These are phyloP conservation scores for Tulasnella sp. DNA, from an alignment of 768 basidiomycete genomes.

Conservation along the genomic window DNA sequence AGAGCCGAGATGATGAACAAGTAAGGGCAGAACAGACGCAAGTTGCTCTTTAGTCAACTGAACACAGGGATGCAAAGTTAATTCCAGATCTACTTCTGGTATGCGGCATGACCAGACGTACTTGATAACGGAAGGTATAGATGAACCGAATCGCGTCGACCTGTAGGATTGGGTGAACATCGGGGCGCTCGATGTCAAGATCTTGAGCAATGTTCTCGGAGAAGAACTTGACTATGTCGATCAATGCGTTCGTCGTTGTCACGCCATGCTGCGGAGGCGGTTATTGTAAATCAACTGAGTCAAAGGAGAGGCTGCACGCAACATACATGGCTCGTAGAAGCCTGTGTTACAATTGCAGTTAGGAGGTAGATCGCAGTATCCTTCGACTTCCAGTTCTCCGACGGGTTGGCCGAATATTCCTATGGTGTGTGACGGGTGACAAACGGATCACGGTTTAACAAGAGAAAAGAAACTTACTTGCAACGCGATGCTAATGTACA, in stretches of 20 bases:
- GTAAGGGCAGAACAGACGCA: constrained; percentile 83
- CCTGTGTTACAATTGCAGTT: constrained; percentile 88
- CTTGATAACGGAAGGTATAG: constrained; percentile 94
- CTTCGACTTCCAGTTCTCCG: constrained; percentile 82
- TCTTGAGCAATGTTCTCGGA: constrained; percentile 87
- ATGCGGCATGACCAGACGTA: constrained; percentile 37
- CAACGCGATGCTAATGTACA: constrained; percentile 78
- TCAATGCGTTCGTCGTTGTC: constrained; percentile 87
- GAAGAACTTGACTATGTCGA: constrained; percentile 95
- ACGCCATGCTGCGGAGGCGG: constrained; percentile 67
- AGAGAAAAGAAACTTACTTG: constrained; percentile 36
- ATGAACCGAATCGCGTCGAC: constrained; percentile 96
- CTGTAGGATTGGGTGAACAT: constrained; percentile 84
- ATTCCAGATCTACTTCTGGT: not conserved
- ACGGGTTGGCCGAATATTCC: constrained; percentile 54
- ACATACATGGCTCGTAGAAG: constrained; percentile 75
- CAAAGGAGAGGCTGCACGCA: not conserved
- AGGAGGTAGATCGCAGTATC: constrained; percentile 93
- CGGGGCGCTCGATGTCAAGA: constrained; percentile 62
- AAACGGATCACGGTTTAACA: not conserved
- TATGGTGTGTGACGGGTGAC: constrained; percentile 24
- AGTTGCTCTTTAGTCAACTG: constrained; percentile 93
- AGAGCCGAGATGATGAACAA: constrained; percentile 76
- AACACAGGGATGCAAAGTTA: not conserved
- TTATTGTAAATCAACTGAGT: not conserved